A percentile compares a stretch with the other conserved stretches of the same genome.
phyloP scores from a whole-genome alignment of 1,139 yeast genomes.

The Taphrina pruni region DNA sequence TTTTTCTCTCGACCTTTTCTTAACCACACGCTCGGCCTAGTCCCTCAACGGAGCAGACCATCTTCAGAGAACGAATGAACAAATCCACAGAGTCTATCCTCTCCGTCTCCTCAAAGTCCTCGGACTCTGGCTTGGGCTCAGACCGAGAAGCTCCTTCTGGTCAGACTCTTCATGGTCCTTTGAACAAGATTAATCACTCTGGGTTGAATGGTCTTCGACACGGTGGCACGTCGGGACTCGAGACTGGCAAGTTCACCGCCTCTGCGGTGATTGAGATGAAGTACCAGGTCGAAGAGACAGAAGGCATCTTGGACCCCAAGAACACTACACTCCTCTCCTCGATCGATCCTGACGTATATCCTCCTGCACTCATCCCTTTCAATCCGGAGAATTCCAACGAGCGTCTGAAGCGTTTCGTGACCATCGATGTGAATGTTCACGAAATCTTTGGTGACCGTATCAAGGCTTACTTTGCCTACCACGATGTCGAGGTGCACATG shows the following conservation, averaged over 20 bases:
- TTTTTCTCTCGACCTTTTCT: conserved; percentile 3
- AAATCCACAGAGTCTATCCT: conserved; percentile 17
- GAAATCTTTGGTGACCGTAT: conserved; percentile 27
- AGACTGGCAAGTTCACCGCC: conserved; percentile 40
- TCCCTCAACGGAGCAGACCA: conserved; percentile 11
- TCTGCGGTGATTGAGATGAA: conserved; percentile 35
- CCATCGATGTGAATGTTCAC: conserved; percentile 35
- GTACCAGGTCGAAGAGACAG: conserved; percentile 35
- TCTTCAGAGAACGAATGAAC: conserved; percentile 10
- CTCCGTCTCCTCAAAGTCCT: conserved; percentile 20
- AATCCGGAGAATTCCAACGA: conserved; percentile 30
- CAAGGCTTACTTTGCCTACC: conserved; percentile 34
- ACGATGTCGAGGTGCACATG: conserved; percentile 29
- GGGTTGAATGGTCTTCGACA: conserved; percentile 39
- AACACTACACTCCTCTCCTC: conserved; percentile 27
- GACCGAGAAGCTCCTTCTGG: conserved; percentile 34
- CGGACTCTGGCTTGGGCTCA: conserved; percentile 36
- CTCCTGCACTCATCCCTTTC: conserved; percentile 26
- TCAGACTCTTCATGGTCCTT: conserved; percentile 35
- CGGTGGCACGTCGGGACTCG: conserved; percentile 37
- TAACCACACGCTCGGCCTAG: not conserved
- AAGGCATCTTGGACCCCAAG: conserved; percentile 31
- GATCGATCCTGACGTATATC: conserved; percentile 26
- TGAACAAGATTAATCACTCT: conserved; percentile 34
- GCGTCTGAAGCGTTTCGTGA: conserved; percentile 34